Percentiles rank a stretch among this genome's conserved stretches.
phyloP scores from a whole-genome alignment of 345 rosid species.

The Citrus trifoliata region DNA sequence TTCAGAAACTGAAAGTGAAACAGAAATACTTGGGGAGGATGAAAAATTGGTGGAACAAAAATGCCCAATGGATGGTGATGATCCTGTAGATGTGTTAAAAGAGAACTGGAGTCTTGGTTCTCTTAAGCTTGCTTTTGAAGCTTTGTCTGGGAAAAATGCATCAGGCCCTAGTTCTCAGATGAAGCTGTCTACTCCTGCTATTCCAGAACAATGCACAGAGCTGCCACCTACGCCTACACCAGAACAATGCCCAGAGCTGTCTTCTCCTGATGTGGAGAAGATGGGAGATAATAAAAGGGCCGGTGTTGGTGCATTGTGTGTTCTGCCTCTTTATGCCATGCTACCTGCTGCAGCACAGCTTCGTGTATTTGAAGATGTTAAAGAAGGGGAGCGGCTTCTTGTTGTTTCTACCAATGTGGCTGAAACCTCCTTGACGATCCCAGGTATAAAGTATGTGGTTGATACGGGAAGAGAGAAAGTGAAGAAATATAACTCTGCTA shows the following conservation, averaged over 20 bases:
- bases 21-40: constrained; percentile 45
- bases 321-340: constrained; percentile 91
- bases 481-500: constrained; percentile 65
- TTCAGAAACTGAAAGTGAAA: constrained; percentile 66
- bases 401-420: constrained; percentile 97
- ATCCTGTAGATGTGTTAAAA: constrained; percentile 26
- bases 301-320: constrained; percentile 36
- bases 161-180: constrained; percentile 21
- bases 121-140: constrained; percentile 72
- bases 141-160: constrained; percentile 43
- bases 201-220: constrained; percentile 23
- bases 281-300: constrained; percentile 22
- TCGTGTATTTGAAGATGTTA: constrained; percentile 65
- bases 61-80: constrained; percentile 26
- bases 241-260: constrained; percentile 14
- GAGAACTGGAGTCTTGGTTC: constrained; percentile 50
- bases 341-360: constrained; percentile 87
- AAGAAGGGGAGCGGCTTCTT: constrained; percentile 82
- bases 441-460: constrained; percentile 90
- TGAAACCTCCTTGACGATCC: constrained; percentile 92
- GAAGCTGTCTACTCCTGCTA: constrained; percentile 4
- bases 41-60: constrained; percentile 23
- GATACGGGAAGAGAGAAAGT: constrained; percentile 93
- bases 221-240: constrained; percentile 10
- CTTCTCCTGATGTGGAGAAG: constrained; percentile 20